Evolutionary conservation across 2,329 filamentous ascomycete species (phyloP), one percentile per base, ranked within the genome.

Genomic region (Talaromyces pinophilus): DNA sequence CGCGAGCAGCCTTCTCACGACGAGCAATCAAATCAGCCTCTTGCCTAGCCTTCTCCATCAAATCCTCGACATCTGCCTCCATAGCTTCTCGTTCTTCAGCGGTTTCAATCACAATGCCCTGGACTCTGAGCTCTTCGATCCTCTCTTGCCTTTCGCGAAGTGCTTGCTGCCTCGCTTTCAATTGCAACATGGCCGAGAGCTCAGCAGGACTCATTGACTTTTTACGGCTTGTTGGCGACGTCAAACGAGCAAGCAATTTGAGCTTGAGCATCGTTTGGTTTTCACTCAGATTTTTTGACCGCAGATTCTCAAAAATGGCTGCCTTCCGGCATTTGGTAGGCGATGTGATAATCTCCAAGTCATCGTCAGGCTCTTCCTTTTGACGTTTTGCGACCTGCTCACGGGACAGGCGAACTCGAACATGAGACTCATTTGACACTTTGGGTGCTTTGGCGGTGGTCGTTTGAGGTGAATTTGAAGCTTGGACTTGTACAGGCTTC

Each of bases 21-120:
- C 90, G 87, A 78, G 89, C 90, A 60, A 98, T 88, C 70, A 90
- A 88, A 54, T 91, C 86, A 1, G 90, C 93, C 75, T 98, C 92
- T 68, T 88, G 84, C 66, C 93, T 86, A 22, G 93, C 94, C 72
- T 90, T 93, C 59, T 94, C 90, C 30, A 98, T 87, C 67, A 98
- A 86, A 73, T 97, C 90, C 71, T 98, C 95, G 13, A 97, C 88
- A 67, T 93, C 88, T 66, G 91, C 88, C 77, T 92, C 87, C 75
- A 96, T 90, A 40, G 87, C 87, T 74, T 93, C 91, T 22, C 92
- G 88, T 76, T 99, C 93, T 77, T 97, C 94, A 1, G 89, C 87
- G 0, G 92, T 97, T 76, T 93, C 90, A 19, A 98, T 83, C 28
- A 90, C 82, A 30, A 97, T 85, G 7, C 95, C 95, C 77, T 91